A percentile compares a stretch with the other conserved stretches of the same genome.
Evolutionary conservation across 192 early-diverging fungal species (phyloP).

Genomic region (Coemansia sp.): DNA sequence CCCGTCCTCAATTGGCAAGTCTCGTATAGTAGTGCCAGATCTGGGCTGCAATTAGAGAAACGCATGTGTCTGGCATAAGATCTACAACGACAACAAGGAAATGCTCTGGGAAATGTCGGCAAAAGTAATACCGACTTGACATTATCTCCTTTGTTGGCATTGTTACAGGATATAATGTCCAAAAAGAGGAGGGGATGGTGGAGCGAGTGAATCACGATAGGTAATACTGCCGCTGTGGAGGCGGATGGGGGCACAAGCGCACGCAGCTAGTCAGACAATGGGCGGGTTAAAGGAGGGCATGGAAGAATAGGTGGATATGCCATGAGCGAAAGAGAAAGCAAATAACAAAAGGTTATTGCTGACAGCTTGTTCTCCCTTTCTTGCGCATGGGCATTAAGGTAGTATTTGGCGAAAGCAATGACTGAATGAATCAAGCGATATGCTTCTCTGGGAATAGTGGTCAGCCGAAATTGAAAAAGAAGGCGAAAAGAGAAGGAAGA

Average conservation of each 20-base stretch:
- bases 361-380: neutral
- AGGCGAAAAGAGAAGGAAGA: conserved; percentile 6
- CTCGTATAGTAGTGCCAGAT: neutral
- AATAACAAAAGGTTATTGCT: conserved; percentile 9
- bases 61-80: neutral
- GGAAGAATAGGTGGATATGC: neutral
- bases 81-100: conserved; percentile 5
- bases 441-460: conserved; percentile 13
- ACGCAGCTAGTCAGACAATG: conserved; percentile 1
- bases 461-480: conserved; percentile 9
- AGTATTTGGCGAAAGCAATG: conserved; percentile 14
- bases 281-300: conserved; percentile 1
- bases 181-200: neutral
- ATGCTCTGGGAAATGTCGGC: conserved; percentile 7
- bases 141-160: conserved; percentile 10
- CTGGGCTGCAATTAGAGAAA: neutral
- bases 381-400: conserved; percentile 2
- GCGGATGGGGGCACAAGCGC: conserved; percentile 1
- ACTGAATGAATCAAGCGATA: conserved; percentile 9
- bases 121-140: conserved; percentile 16
- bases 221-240: conserved; percentile 19
- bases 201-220: conserved; percentile 8
- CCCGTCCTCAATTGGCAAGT: neutral
- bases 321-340: neutral
- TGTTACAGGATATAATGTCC: conserved; percentile 2